Evolutionary conservation across 75 land plant genomes (phyloP).

Genomic region (Adiantum capillusveneris): DNA sequence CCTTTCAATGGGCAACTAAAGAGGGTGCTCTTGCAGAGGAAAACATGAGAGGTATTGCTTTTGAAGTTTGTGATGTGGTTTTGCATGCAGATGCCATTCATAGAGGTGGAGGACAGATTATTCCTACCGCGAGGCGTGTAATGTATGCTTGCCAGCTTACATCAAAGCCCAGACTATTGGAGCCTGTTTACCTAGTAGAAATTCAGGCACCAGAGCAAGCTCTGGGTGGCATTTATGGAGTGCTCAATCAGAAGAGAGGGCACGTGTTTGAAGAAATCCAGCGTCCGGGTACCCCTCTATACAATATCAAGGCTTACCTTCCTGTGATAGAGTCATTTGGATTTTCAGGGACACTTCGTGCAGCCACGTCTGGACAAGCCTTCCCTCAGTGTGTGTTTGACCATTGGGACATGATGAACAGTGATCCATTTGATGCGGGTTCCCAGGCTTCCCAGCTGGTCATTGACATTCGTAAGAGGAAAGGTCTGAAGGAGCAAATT

Average conservation of each 20-base stretch:
- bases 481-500: slow-evolving; percentile 63
- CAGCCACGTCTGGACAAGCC: slow-evolving; percentile 69
- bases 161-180: slow-evolving; percentile 46
- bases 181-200: slow-evolving; percentile 51
- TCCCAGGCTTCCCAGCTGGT: slow-evolving; percentile 39
- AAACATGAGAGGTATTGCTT: slow-evolving; percentile 46
- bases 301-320: slow-evolving; percentile 70
- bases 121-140: slow-evolving; percentile 51
- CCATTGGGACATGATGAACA: slow-evolving; percentile 51
- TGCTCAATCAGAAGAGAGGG: slow-evolving; percentile 58
- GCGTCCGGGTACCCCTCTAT: slow-evolving; percentile 64
- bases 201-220: slow-evolving; percentile 61
- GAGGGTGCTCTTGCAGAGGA: slow-evolving; percentile 65
- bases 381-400: slow-evolving; percentile 75
- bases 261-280: slow-evolving; percentile 69
- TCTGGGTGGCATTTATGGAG: slow-evolving; percentile 53
- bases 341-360: slow-evolving; percentile 47
- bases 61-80: slow-evolving; percentile 71
- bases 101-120: slow-evolving; percentile 65
- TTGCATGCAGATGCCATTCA: slow-evolving; percentile 71
- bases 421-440: slow-evolving; percentile 41
- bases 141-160: slow-evolving; percentile 54
- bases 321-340: slow-evolving; percentile 70
- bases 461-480: slow-evolving; percentile 45
- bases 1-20: slow-evolving; percentile 67